Evolutionary conservation across 2,329 filamentous ascomycete genomes (phyloP).

Genomic region (Hypoxylon sp.): DNA sequence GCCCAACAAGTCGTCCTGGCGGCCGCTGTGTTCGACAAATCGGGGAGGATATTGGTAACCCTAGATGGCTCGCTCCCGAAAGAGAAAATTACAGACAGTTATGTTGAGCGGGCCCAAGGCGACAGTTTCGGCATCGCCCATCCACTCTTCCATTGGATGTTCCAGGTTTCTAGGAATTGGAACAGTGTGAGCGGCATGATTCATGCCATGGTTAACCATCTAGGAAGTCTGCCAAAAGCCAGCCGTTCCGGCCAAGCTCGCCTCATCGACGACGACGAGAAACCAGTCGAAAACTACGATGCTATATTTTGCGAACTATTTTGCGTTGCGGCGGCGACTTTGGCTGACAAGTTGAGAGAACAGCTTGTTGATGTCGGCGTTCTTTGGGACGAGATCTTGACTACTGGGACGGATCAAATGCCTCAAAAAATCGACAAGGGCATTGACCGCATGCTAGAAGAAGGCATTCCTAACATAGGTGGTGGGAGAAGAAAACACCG

Average conservation of each 20-base stretch:
- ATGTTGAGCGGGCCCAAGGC: conserved; percentile 73
- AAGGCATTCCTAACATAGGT: conserved; percentile 37
- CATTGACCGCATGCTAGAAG: conserved; percentile 16
- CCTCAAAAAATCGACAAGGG: conserved; percentile 35
- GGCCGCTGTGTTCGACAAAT: conserved; percentile 72
- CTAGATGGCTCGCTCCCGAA: conserved; percentile 74
- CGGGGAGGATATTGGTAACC: conserved; percentile 73
- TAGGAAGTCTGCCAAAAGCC: conserved; percentile 60
- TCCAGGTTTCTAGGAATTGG: conserved; percentile 83
- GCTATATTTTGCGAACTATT: conserved; percentile 83
- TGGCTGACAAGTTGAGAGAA: conserved; percentile 72
- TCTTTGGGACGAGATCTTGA: conserved; percentile 78
- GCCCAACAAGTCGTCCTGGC: conserved; percentile 68
- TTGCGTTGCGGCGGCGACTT: conserved; percentile 78
- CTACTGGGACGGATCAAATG: conserved; percentile 60
- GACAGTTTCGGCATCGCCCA: conserved; percentile 81
- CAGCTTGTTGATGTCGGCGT: conserved; percentile 70
- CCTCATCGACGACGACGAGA: conserved; percentile 62
- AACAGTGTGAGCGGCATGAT: conserved; percentile 71
- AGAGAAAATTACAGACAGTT: conserved; percentile 81
- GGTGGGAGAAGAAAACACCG: conserved; percentile 55
- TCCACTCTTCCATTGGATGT: conserved; percentile 87
- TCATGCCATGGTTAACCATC: conserved; percentile 74
- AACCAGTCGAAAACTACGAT: conserved; percentile 74
- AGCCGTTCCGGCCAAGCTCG: conserved; percentile 52